A percentile compares a stretch with the other conserved stretches of the same genome.
Conservation (phyloP, 192 early-diverging fungal genomes). For the Coemansia sp. region DNA sequence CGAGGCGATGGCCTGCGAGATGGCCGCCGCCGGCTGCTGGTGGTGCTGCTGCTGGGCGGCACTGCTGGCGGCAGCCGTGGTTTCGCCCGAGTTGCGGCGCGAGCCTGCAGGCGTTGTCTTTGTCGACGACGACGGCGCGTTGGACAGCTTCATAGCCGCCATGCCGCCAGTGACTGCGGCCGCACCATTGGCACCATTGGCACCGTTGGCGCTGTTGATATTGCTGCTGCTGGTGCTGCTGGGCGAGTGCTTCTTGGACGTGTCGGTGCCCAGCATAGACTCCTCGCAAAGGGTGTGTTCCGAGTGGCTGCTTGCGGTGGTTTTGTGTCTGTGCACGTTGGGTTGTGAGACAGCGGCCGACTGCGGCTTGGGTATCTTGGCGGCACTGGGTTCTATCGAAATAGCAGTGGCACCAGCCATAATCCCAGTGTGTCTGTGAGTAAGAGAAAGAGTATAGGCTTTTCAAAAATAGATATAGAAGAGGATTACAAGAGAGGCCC, state of each 20-base stretch:
- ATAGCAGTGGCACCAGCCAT: not conserved
- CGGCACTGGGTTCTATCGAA: not conserved
- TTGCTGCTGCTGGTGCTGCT: not conserved
- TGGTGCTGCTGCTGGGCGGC: too few species aligned
- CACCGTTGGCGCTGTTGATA: not conserved
- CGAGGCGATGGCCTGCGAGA: constrained; percentile 34
- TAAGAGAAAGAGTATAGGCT: not conserved
- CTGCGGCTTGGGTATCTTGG: not conserved
- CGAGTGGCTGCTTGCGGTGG: constrained; percentile 13
- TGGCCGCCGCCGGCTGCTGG: too few species aligned
- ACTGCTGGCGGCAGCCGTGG: too few species aligned
- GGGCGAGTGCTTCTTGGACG: not conserved
- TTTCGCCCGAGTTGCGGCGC: constrained; percentile 1
- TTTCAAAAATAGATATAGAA: constrained; percentile 1
- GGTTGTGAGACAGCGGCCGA: not conserved
- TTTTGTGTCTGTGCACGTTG: not conserved
- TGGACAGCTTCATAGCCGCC: constrained; percentile 9
- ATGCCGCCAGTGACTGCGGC: constrained; percentile 12
- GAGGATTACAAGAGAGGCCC: not conserved
- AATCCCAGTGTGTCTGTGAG: not conserved
- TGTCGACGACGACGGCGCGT: constrained; percentile 7
- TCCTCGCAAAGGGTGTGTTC: constrained; percentile 46
- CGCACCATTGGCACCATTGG: not conserved
- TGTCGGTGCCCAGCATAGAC: constrained; percentile 3
- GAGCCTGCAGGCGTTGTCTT: not conserved